These are phyloP conservation scores for Gossypium gossypioides DNA, from an alignment of 441 rosid genomes.

Conservation along the genomic window DNA sequence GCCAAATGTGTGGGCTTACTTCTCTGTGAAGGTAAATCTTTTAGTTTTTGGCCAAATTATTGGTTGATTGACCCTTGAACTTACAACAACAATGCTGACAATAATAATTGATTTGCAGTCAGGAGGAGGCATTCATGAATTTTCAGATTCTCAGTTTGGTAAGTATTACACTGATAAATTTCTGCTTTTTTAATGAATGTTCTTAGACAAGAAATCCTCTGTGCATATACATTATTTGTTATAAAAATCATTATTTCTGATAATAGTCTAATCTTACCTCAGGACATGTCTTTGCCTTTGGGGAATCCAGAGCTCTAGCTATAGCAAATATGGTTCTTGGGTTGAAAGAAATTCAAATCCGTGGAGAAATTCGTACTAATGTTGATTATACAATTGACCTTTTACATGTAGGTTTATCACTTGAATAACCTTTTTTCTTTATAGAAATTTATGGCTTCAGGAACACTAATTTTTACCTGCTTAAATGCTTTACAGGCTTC, in stretches of 20 bases:
- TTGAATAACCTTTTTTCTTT: not conserved
- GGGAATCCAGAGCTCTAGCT: conserved; percentile 96
- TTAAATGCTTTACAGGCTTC: conserved; percentile 56
- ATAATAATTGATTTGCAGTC: conserved; percentile 55
- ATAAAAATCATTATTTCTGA: conserved; percentile 14
- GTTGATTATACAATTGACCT: conserved; percentile 97
- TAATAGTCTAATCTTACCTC: conserved; percentile 19
- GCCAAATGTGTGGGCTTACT: conserved; percentile 99
- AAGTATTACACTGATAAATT: conserved; percentile 23
- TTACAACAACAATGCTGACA: conserved; percentile 4
- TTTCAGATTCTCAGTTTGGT: conserved; percentile 99
- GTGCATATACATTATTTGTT: conserved; percentile 6
- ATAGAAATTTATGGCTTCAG: conserved; percentile 2
- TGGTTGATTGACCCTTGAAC: conserved; percentile 15
- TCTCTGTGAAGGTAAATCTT: conserved; percentile 85
- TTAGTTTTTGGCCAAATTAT: conserved; percentile 7
- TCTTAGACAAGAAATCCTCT: not conserved
- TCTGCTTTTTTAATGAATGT: not conserved
- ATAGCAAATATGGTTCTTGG: conserved; percentile 99
- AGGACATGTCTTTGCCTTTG: conserved; percentile 99
- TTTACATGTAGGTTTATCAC: conserved; percentile 62
- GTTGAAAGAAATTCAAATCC: conserved; percentile 96
- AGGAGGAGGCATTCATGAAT: conserved; percentile 99
- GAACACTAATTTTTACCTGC: conserved; percentile 16
- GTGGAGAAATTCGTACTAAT: conserved; percentile 97